Conservation (phyloP, 1,284 basidiomycete genomes). For the Malassezia japonica region DNA sequence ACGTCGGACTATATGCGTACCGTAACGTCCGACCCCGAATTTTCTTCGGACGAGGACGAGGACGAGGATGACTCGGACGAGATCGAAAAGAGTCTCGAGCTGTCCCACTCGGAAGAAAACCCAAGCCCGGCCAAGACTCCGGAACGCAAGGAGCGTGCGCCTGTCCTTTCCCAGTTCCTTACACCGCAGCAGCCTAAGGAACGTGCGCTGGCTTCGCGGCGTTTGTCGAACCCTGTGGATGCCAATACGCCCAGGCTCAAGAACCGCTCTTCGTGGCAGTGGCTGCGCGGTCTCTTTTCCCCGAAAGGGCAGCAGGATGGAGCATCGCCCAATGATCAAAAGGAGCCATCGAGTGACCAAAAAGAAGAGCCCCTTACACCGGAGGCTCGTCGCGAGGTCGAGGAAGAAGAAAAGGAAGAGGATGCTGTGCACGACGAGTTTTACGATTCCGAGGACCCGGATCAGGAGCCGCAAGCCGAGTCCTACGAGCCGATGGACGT, state of each 20-base stretch:
- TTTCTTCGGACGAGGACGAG: conserved; percentile 3
- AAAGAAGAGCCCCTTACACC: no score
- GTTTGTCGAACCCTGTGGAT: not conserved
- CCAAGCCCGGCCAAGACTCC: not conserved
- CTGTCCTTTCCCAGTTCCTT: not conserved
- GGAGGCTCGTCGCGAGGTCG: no score
- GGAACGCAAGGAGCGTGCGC: not conserved
- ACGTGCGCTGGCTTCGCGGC: not conserved
- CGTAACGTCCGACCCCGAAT: not conserved
- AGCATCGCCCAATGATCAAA: no score
- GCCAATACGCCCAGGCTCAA: not conserved
- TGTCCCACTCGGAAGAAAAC: not conserved
- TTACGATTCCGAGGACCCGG: not conserved
- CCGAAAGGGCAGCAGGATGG: not conserved
- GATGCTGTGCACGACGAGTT: not conserved
- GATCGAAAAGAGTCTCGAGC: conserved; percentile 2
- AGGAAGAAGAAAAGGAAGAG: no score
- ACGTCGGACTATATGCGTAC: not conserved
- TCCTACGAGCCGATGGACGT: not conserved
- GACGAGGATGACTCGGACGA: conserved; percentile 6
- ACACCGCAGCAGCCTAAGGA: conserved; percentile 4
- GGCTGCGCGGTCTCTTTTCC: conserved; percentile 6
- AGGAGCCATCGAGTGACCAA: no score
- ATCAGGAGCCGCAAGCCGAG: not conserved
- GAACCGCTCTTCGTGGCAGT: conserved; percentile 10